Evolutionary conservation across 768 basidiomycete genomes (phyloP), one percentile per base, ranked within the genome.

Genomic region (Naganishia vishniacii): DNA sequence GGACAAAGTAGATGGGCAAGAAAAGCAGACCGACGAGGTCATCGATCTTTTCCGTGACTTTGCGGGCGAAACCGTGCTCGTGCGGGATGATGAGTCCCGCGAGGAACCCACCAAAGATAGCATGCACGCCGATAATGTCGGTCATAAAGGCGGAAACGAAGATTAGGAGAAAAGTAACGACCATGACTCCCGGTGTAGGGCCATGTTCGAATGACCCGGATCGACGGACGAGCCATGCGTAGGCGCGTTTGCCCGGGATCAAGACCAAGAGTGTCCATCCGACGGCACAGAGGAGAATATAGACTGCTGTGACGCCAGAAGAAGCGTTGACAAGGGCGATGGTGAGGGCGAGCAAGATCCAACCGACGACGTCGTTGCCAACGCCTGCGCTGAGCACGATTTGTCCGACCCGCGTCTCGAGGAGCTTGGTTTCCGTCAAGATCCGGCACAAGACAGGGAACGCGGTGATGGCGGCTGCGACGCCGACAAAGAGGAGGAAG

Each of bases 1-100:
- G 80, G 0, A 92, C 89, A 71, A 98, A 98, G 79, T 97, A 98
- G 63, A 90, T 80, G 6, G 89, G 89, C 32, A 92, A 70, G 72
- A 91, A 84, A 4, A 89, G 72, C 64, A 89, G 84, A 4, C 82
- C 78, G 9, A 91, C 85, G n/a, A 92, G 78, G 80, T 94, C 91
- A 77, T 95, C 91, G 28, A 92, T 76, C 75, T 88, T 92, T 69
- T 90, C 88, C 0, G 88, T 86, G 16, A 93, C 72, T 0, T 87
- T 82, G 62, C 90, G 88, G 6, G 85, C 87, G 72, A 85, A 89
- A 0, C 89, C 89, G 64, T 88, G 86, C 40, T 89, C 85, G 65
- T 88, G 85, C 5, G 91, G 91, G 29, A 92, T 83, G 69, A 91
- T 83, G 12, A 93, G 77, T 4, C 90, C 90, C 20, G 86, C 86